Evolutionary conservation across 2,329 filamentous ascomycete genomes (phyloP).

Genomic region (Phyllosticta citribraziliensis): DNA sequence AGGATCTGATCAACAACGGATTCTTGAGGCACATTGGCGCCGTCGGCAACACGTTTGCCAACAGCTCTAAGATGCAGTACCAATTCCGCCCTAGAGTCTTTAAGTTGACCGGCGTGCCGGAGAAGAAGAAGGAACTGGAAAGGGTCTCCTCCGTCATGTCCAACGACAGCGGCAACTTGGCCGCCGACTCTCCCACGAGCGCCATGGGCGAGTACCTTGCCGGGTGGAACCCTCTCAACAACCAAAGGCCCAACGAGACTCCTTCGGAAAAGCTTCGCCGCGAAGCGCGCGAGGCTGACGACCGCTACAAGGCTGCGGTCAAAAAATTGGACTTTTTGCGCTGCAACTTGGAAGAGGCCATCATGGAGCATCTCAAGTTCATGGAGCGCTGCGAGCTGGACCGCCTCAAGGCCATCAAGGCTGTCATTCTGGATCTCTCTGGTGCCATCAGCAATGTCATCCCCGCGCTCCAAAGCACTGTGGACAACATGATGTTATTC

Average conservation of each 20-base stretch:
- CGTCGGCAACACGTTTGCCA: conserved; percentile 90
- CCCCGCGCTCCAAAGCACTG: conserved; percentile 85
- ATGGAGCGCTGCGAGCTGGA: conserved; percentile 97
- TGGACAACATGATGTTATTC: conserved; percentile 98
- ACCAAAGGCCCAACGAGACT: conserved; percentile 86
- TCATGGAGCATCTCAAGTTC: conserved; percentile 85
- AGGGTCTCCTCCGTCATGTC: conserved; percentile 65
- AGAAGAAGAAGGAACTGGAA: conserved; percentile 67
- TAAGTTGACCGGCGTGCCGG: conserved; percentile 74
- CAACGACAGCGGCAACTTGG: conserved; percentile 36
- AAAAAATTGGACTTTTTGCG: conserved; percentile 80
- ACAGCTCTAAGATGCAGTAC: conserved; percentile 95
- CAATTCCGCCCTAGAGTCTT: conserved; percentile 94
- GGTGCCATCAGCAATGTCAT: conserved; percentile 97
- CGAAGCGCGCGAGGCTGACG: conserved; percentile 83
- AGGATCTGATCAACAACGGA: conserved; percentile 78
- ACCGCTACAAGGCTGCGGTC: conserved; percentile 82
- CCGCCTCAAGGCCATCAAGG: conserved; percentile 94
- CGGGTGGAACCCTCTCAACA: conserved; percentile 89
- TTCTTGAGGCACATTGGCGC: conserved; percentile 87
- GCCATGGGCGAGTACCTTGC: conserved; percentile 81
- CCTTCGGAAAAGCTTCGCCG: conserved; percentile 75
- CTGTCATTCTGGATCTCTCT: conserved; percentile 93
- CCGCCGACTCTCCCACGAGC: conserved; percentile 71
- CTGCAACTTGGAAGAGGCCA: conserved; percentile 91